Conservation (phyloP, 2,329 filamentous ascomycete species). For the Colletotrichum neosansevieriae region DNA sequence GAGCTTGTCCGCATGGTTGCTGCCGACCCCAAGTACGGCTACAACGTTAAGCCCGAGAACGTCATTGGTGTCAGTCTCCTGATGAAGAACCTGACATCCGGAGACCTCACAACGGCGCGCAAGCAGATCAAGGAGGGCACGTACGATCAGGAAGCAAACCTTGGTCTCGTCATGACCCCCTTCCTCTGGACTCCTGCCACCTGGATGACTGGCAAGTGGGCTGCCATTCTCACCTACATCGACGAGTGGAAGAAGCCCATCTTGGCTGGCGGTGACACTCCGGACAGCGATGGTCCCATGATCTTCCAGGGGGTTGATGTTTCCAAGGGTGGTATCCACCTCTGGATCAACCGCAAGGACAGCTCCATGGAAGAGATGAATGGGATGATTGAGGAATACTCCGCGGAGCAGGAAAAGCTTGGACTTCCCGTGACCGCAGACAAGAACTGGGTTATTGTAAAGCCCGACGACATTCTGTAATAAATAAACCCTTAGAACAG, state of each 20-base stretch:
- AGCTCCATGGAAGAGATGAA: conserved; percentile 51
- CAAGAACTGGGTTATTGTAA: conserved; percentile 59
- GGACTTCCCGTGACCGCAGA: conserved; percentile 55
- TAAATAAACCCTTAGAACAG: neutral
- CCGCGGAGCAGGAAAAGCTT: conserved; percentile 50
- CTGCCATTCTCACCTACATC: conserved; percentile 57
- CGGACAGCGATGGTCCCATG: conserved; percentile 58
- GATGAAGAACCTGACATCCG: conserved; percentile 47
- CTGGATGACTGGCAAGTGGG: conserved; percentile 59
- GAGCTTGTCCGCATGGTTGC: conserved; percentile 60
- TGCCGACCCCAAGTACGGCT: conserved; percentile 58
- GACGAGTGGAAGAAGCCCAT: conserved; percentile 58
- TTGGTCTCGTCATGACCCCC: conserved; percentile 54
- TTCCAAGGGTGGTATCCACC: conserved; percentile 53
- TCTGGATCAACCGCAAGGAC: conserved; percentile 56
- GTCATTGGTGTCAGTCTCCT: conserved; percentile 57
- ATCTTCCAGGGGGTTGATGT: conserved; percentile 59
- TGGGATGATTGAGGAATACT: conserved; percentile 52
- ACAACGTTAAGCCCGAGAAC: conserved; percentile 58
- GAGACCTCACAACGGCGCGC: conserved; percentile 51
- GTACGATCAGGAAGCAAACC: conserved; percentile 52
- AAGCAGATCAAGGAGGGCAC: conserved; percentile 54
- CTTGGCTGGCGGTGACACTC: conserved; percentile 57
- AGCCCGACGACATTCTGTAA: conserved; percentile 53
- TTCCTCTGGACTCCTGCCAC: conserved; percentile 58